A percentile compares a stretch with the other conserved stretches of the same genome.
These are phyloP conservation scores for Solanum pinnatisectum DNA, from an alignment of 257 asterid species.

Conservation along the genomic window DNA sequence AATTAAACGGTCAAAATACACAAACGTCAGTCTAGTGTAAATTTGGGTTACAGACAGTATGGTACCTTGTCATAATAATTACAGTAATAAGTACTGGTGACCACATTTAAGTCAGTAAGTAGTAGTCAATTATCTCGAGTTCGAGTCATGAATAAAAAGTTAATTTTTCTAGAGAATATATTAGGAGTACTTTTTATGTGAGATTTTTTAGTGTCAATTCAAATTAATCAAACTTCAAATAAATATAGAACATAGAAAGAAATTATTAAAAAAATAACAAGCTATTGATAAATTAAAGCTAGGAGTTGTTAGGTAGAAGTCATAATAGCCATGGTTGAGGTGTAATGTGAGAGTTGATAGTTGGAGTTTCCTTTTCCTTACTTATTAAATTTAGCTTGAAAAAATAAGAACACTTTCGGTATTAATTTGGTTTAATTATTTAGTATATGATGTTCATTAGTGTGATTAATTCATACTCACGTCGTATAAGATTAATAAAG, in stretches of 20 bases:
- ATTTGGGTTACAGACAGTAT: neutral
- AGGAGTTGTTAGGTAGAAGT: neutral
- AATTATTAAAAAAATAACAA: no score
- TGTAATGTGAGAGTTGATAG: neutral
- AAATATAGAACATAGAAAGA: rapidly evolving
- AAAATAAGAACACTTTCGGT: no score
- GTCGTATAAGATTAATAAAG: no score
- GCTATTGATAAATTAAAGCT: neutral
- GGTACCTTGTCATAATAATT: no score
- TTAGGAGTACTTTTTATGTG: no score
- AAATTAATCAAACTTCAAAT: no score
- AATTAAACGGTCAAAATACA: neutral
- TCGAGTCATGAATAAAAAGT: no score
- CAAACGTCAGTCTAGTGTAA: rapidly evolving
- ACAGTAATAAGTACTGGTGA: neutral
- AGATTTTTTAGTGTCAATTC: rapidly evolving
- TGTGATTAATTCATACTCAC: no score
- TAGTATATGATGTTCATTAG: no score
- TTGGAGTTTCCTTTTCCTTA: neutral
- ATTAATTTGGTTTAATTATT: no score
- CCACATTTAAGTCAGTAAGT: neutral
- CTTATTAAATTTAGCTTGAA: neutral
- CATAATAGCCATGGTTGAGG: neutral
- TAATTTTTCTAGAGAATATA: rapidly evolving
- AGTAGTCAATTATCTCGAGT: rapidly evolving